phyloP scores from a whole-genome alignment of 2,329 filamentous ascomycete species.

The Clathrospora elynae region DNA sequence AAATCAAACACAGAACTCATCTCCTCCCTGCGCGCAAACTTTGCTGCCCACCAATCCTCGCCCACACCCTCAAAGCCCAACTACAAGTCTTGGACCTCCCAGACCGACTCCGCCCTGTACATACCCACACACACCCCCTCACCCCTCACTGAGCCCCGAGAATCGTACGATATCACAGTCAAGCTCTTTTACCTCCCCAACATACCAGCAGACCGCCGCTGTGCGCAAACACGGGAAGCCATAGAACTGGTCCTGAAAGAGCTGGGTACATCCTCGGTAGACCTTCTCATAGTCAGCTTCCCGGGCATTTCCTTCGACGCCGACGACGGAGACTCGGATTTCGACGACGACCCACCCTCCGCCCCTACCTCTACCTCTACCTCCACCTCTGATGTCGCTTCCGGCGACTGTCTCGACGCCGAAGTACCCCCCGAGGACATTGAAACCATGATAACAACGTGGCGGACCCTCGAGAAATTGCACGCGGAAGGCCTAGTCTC shows the following conservation, averaged over 20 bases:
- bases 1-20: slow-evolving; percentile 94
- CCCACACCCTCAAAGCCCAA: slow-evolving; percentile 46
- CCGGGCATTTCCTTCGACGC: slow-evolving; percentile 93
- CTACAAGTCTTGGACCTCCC: slow-evolving; percentile 70
- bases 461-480: slow-evolving; percentile 71
- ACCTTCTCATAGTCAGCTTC: slow-evolving; percentile 91
- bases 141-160: slow-evolving; percentile 77
- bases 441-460: slow-evolving; percentile 69
- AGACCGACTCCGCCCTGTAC: slow-evolving; percentile 60
- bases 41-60: slow-evolving; percentile 73
- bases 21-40: slow-evolving; percentile 83
- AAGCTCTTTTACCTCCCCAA: slow-evolving; percentile 92
- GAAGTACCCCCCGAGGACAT: slow-evolving; percentile 58
- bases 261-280: slow-evolving; percentile 74
- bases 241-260: slow-evolving; percentile 80
- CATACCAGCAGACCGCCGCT: slow-evolving; percentile 67
- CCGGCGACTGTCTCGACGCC: slow-evolving; percentile 38
- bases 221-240: slow-evolving; percentile 75
- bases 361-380: slow-evolving; percentile 25
- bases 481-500: slow-evolving; percentile 72
- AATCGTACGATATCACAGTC: slow-evolving; percentile 90
- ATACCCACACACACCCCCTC: slow-evolving; percentile 74
- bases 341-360: slow-evolving; percentile 54
- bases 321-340: slow-evolving; percentile 78
- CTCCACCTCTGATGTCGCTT: slow-evolving; percentile 49